Conservation (phyloP, 768 basidiomycete genomes). For the Pulveroboletus sp. region DNA sequence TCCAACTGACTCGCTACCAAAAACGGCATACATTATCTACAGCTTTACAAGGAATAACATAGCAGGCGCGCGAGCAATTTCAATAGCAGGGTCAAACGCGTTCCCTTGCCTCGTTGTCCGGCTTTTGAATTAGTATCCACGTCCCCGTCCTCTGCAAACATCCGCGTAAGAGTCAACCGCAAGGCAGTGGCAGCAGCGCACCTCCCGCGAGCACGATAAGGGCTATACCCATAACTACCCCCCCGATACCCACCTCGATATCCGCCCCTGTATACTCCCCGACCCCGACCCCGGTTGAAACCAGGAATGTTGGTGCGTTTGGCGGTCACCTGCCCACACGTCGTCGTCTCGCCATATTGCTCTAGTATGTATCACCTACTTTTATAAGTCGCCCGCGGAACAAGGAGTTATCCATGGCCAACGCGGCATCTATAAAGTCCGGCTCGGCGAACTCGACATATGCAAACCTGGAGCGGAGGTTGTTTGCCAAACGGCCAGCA, state of each 20-base stretch:
- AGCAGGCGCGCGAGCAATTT: slow-evolving; percentile 6
- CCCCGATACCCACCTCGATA: slow-evolving; percentile 60
- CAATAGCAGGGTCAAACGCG: slow-evolving; percentile 9
- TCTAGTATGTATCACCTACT: slow-evolving; percentile 41
- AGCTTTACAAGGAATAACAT: slow-evolving; percentile 30
- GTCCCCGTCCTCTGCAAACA: slow-evolving; percentile 62
- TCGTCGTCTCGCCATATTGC: neutral
- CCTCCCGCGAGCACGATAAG: slow-evolving; percentile 73
- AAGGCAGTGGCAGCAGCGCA: slow-evolving; percentile 35
- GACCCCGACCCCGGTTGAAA: slow-evolving; percentile 79
- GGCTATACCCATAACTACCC: slow-evolving; percentile 50
- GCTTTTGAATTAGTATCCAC: slow-evolving; percentile 49
- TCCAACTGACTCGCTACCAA: slow-evolving; percentile 9
- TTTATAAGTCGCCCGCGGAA: slow-evolving; percentile 93
- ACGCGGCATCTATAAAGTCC: slow-evolving; percentile 83
- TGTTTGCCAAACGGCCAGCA: slow-evolving; percentile 6
- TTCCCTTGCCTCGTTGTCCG: slow-evolving; percentile 17
- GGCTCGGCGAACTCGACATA: slow-evolving; percentile 98
- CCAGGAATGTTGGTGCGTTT: slow-evolving; percentile 97
- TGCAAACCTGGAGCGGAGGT: slow-evolving; percentile 65
- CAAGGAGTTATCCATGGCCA: slow-evolving; percentile 93
- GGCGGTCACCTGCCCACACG: slow-evolving; percentile 71
- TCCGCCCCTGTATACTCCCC: slow-evolving; percentile 63
- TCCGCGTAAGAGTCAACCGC: slow-evolving; percentile 6
- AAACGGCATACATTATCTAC: slow-evolving; percentile 27